phyloP scores from a whole-genome alignment of 106 monocot genomes.

The Alisma plantagoaquatica region DNA sequence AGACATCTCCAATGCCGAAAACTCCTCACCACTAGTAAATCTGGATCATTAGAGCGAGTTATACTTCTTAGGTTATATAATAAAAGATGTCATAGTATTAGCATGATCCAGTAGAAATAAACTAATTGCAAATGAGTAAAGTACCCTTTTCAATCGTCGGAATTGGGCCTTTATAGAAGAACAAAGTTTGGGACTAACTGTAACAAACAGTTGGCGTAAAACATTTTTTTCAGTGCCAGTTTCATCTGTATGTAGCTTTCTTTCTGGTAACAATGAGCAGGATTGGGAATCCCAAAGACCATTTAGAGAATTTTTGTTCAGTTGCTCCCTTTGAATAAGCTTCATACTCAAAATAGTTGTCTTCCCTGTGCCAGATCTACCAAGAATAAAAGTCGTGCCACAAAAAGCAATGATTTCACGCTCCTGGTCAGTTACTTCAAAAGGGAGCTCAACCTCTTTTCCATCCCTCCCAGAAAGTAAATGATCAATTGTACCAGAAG shows the following conservation, averaged over 20 bases:
- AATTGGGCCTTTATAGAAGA: constrained; percentile 16
- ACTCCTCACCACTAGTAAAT: constrained; percentile 12
- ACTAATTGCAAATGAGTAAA: background rate
- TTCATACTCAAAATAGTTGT: constrained; percentile 23
- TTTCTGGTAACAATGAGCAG: background rate
- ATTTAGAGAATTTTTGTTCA: background rate
- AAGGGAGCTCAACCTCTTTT: constrained; percentile 17
- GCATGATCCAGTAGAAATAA: no score
- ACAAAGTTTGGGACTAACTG: constrained; percentile 26
- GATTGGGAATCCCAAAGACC: background rate
- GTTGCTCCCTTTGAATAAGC: constrained; percentile 22
- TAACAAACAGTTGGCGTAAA: constrained; percentile 19
- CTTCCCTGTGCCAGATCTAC: constrained; percentile 27
- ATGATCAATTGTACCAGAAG: constrained; percentile 15
- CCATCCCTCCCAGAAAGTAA: constrained; percentile 19
- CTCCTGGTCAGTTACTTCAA: constrained; percentile 20
- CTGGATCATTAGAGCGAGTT: no score
- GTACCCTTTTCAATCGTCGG: constrained; percentile 10
- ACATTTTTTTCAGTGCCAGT: background rate
- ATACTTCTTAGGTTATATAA: no score
- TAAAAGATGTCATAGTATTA: no score
- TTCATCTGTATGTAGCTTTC: background rate
- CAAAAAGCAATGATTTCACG: constrained; percentile 11
- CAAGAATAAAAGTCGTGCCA: constrained; percentile 19
- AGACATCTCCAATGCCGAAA: background rate